phyloP scores from a whole-genome alignment of 129 eudicot species.

The Flaveria bidentis region DNA sequence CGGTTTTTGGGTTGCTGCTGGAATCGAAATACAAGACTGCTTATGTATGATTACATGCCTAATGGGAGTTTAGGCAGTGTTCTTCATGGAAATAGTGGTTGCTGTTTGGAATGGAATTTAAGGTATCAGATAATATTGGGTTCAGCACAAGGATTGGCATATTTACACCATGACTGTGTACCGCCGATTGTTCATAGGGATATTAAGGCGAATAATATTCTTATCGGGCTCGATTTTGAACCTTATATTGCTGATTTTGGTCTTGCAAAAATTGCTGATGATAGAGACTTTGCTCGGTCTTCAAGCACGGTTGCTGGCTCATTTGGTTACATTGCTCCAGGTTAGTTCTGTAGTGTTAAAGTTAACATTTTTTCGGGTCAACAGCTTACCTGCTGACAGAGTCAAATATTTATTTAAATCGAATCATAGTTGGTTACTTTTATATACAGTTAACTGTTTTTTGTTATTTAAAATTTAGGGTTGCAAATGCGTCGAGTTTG shows the following conservation, averaged over 20 bases:
- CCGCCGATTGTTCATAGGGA: slow-evolving; percentile 95
- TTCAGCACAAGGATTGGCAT: slow-evolving; percentile 92
- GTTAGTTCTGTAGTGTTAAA: background rate
- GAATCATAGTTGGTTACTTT: background rate
- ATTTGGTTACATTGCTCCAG: slow-evolving; percentile 92
- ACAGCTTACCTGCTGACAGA: background rate
- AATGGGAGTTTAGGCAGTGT: slow-evolving; percentile 93
- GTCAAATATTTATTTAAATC: background rate
- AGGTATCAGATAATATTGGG: slow-evolving; percentile 75
- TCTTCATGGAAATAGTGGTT: slow-evolving; percentile 69
- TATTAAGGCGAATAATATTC: slow-evolving; percentile 90
- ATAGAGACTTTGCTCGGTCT: slow-evolving; percentile 76
- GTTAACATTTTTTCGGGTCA: background rate
- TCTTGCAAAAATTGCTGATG: slow-evolving; percentile 87
- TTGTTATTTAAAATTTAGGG: background rate
- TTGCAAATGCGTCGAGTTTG: background rate
- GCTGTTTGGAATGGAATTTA: slow-evolving; percentile 86
- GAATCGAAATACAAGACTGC: slow-evolving; percentile 80
- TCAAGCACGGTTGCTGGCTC: slow-evolving; percentile 94
- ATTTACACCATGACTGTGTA: slow-evolving; percentile 88
- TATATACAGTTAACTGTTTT: background rate
- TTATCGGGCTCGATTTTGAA: slow-evolving; percentile 88
- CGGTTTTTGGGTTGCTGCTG: slow-evolving; percentile 91
- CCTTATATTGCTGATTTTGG: slow-evolving; percentile 98
- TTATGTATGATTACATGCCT: slow-evolving; percentile 97